Evolutionary conservation across 2,329 filamentous ascomycete species (phyloP).

Genomic region (Pseudogymnoascus sp.): DNA sequence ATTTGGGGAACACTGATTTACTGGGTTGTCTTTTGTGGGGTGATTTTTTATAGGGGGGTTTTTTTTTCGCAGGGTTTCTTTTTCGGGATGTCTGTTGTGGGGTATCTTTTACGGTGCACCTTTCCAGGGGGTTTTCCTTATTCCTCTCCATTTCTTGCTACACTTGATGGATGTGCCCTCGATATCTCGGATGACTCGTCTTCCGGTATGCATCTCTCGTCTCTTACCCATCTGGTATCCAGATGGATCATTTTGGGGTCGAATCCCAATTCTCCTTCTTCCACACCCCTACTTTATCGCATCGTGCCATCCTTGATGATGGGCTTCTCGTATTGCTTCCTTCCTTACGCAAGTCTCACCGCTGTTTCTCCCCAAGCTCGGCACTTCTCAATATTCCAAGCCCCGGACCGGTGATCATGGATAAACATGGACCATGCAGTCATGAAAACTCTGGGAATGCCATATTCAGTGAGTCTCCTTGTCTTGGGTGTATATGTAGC

Average conservation of each 20-base stretch:
- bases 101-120: too few relatives aligned
- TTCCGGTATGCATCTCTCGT: background rate
- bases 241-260: background rate
- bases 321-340: background rate
- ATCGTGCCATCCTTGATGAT: background rate
- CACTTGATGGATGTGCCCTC: background rate
- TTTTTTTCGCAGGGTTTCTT: too few relatives aligned
- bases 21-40: too few relatives aligned
- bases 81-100: too few relatives aligned
- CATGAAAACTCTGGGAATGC: background rate
- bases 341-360: background rate
- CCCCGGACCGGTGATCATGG: background rate
- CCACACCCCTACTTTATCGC: background rate
- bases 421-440: background rate
- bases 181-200: background rate
- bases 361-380: background rate
- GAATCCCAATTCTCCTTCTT: background rate
- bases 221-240: background rate
- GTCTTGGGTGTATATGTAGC: background rate
- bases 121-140: background rate
- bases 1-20: too few relatives aligned
- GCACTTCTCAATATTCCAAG: background rate
- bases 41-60: too few relatives aligned
- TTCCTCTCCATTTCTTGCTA: background rate
- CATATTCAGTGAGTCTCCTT: background rate